phyloP scores from a whole-genome alignment of 2,329 filamentous ascomycete species.

The Botrytis cinerea region DNA sequence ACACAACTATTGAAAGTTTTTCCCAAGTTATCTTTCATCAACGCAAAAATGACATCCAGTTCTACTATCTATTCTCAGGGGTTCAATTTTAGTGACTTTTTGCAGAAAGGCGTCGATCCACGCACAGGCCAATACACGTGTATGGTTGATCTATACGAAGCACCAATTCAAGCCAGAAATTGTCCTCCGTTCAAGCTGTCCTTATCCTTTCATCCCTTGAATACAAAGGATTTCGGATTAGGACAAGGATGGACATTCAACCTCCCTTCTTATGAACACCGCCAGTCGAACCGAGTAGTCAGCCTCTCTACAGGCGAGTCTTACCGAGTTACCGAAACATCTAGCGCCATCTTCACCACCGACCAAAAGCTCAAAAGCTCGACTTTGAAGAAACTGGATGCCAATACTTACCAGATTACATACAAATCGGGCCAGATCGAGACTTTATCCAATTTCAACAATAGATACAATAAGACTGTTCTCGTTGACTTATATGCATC shows the following conservation, averaged over 20 bases:
- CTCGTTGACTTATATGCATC: constrained; percentile 13
- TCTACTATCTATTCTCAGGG: constrained; percentile 19
- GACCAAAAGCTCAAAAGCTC: constrained; percentile 21
- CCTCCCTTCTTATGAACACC: constrained; percentile 20
- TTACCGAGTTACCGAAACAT: constrained; percentile 19
- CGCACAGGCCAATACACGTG: constrained; percentile 21
- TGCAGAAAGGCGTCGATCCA: constrained; percentile 21
- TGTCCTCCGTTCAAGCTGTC: constrained; percentile 21
- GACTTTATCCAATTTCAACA: constrained; percentile 7
- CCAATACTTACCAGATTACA: constrained; percentile 12
- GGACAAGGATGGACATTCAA: constrained; percentile 17
- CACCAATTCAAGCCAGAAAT: constrained; percentile 20
- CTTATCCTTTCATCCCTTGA: constrained; percentile 12
- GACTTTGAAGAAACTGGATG: neutral
- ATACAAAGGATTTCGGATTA: constrained; percentile 10
- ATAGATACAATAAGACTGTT: constrained; percentile 19
- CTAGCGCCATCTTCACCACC: neutral
- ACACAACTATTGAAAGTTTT: neutral
- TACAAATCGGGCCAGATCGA: constrained; percentile 20
- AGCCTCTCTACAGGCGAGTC: constrained; percentile 13
- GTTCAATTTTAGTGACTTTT: constrained; percentile 13
- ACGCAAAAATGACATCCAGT: neutral
- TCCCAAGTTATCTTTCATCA: neutral
- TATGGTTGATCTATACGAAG: constrained; percentile 10
- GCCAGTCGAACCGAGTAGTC: constrained; percentile 5